Conservation (phyloP, 2,329 filamentous ascomycete species). For the Fusarium vanettenii region DNA sequence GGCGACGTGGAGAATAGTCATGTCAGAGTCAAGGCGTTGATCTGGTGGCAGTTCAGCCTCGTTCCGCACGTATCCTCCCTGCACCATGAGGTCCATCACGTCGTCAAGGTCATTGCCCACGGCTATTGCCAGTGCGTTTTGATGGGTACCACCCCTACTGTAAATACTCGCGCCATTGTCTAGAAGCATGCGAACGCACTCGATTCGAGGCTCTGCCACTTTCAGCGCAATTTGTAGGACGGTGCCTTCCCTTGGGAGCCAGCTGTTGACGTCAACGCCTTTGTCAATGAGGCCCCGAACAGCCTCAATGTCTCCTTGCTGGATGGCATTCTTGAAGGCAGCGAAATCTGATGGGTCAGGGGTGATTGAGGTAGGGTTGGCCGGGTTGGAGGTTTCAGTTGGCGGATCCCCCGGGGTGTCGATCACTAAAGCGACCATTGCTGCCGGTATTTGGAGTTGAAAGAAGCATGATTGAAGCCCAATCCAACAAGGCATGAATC, state of each 20-base stretch:
- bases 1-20: not conserved
- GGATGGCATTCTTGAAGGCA: not conserved
- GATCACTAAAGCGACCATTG: not conserved
- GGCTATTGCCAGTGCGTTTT: not conserved
- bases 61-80: not conserved
- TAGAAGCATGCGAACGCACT: not conserved
- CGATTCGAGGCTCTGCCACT: not conserved
- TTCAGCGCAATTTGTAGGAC: not conserved
- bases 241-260: not conserved
- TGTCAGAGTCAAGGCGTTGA: not conserved
- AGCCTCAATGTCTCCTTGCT: not conserved
- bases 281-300: not conserved
- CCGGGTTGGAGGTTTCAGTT: not conserved
- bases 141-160: accelerated
- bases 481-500: not conserved
- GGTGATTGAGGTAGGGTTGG: not conserved
- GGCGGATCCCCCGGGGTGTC: not conserved
- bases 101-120: not conserved
- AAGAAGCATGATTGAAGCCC: not conserved
- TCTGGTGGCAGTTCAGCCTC: not conserved
- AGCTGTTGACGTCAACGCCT: not conserved
- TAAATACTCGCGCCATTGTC: not conserved
- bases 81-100: not conserved
- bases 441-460: not conserved
- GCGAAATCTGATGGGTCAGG: not conserved